These are phyloP conservation scores for Claviceps pazoutovae DNA, from an alignment of 2,329 filamentous ascomycete genomes.

Conservation along the genomic window DNA sequence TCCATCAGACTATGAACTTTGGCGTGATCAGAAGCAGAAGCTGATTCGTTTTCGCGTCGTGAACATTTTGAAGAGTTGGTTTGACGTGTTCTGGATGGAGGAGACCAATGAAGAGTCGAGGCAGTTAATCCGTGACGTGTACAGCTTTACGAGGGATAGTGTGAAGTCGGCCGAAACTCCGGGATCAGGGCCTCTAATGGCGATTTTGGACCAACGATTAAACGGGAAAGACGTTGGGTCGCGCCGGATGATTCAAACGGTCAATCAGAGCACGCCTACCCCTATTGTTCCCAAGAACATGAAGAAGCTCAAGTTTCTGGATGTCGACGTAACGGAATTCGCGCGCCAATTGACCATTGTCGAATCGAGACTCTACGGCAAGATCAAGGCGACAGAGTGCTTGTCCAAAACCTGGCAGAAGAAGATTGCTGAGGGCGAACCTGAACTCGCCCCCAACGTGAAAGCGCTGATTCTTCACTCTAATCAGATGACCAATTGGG, in stretches of 20 bases:
- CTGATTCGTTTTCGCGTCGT: conserved; percentile 91
- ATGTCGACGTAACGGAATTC: conserved; percentile 92
- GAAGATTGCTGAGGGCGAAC: conserved; percentile 68
- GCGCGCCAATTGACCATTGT: conserved; percentile 96
- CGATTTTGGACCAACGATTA: conserved; percentile 76
- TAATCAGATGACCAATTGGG: conserved; percentile 98
- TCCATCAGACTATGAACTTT: conserved; percentile 64
- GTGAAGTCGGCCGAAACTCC: conserved; percentile 90
- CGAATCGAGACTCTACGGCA: conserved; percentile 85
- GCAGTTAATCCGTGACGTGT: conserved; percentile 75
- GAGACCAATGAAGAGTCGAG: conserved; percentile 71
- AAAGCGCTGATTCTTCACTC: conserved; percentile 95
- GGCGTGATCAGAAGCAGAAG: conserved; percentile 91
- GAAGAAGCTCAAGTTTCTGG: conserved; percentile 97
- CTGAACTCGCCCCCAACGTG: conserved; percentile 82
- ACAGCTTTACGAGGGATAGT: conserved; percentile 79
- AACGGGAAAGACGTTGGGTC: conserved; percentile 76
- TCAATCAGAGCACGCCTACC: conserved; percentile 67
- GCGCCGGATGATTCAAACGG: conserved; percentile 74
- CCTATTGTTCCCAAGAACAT: conserved; percentile 97
- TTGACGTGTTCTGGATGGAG: conserved; percentile 99
- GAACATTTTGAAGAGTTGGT: conserved; percentile 96
- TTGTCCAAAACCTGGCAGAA: conserved; percentile 99
- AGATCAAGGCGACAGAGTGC: conserved; percentile 91
- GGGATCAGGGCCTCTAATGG: conserved; percentile 70